Evolutionary conservation across 164 flowering plant species (phyloP), one percentile per base, ranked within the genome.

Genomic region (Buxus sempervirens): DNA sequence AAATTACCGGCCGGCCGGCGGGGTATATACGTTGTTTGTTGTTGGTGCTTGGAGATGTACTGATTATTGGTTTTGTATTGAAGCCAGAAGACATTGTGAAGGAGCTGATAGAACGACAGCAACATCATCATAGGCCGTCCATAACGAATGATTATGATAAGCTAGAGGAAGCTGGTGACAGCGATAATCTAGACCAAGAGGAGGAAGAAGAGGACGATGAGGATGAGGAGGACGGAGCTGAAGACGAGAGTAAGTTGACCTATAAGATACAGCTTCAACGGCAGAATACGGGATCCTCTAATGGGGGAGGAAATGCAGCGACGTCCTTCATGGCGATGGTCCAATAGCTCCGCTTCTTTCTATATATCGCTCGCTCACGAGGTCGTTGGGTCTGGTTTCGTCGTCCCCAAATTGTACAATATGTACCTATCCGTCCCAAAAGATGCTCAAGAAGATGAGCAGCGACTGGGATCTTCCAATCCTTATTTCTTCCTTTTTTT

Each of bases 31-130:
- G 38, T 32, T 32, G 38, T 32, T n/a, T 32, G 38, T 32, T 32
- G 38, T 3, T 32, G 60, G 42, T 70, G 65, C 16, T 41, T 58
- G 66, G 72, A 48, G 63, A 73, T 72, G 72, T 72, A 70, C 71
- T 84, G 85, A 84, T 82, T 77, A 54, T 75, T 72, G 73, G 67
- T 73, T 73, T 78, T 72, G 77, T 65, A 77, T 76, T 86, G 90
- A 86, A 86, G 90, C 90, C 90, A 83, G 90, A 79, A 83, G 90
- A 81, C 90, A 80, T 82, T 70, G 79, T 84, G 86, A 86, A 79
- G 78, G 85, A 79, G 82, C 65, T 84, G 75, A 80, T 80, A 68
- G 72, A 67, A 23, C 78, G 60, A 57, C 76, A 60, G 64, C 75
- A 61, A 57, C 76, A 70, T 26, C 66, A 20, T 9, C 64, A 48